phyloP scores from a whole-genome alignment of 257 asterid genomes.

The Solanum chmielewskii region DNA sequence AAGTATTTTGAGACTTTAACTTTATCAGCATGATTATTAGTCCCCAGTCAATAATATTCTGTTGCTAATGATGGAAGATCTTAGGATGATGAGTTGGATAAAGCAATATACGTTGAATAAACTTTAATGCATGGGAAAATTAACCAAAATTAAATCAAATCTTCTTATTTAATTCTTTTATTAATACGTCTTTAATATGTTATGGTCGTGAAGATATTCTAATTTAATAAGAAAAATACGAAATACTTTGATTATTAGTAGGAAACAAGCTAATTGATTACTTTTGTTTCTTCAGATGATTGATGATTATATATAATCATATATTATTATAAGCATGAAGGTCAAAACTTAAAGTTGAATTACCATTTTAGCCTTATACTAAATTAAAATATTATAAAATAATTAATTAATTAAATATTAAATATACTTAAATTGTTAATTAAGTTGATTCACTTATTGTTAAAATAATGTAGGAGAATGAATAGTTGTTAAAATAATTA shows the following conservation, averaged over 20 bases:
- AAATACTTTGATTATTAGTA: not conserved
- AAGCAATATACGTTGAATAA: not conserved
- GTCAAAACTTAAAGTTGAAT: no score
- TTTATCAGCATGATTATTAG: not conserved
- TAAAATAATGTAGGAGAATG: no score
- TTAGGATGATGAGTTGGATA: not conserved
- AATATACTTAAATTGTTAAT: no score
- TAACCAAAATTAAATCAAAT: not conserved
- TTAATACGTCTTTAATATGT: not conserved
- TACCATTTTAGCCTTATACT: no score
- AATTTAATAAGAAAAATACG: not conserved
- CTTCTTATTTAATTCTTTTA: not conserved
- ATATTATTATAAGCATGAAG: no score
- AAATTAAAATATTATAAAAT: no score
- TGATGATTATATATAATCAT: no score
- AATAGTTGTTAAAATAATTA: no score
- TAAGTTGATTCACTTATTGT: no score
- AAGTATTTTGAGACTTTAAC: not conserved
- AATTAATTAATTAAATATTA: no score
- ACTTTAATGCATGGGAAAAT: no score
- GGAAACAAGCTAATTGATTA: slow-evolving; percentile 1
- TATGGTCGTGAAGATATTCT: not conserved
- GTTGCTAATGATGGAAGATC: not conserved
- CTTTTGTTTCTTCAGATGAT: slow-evolving; percentile 2
- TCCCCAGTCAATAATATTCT: not conserved